Evolutionary conservation across 108 stramenopile genomes (phyloP), one percentile per base, ranked within the genome.

Genomic region (Nitzschia palea): DNA sequence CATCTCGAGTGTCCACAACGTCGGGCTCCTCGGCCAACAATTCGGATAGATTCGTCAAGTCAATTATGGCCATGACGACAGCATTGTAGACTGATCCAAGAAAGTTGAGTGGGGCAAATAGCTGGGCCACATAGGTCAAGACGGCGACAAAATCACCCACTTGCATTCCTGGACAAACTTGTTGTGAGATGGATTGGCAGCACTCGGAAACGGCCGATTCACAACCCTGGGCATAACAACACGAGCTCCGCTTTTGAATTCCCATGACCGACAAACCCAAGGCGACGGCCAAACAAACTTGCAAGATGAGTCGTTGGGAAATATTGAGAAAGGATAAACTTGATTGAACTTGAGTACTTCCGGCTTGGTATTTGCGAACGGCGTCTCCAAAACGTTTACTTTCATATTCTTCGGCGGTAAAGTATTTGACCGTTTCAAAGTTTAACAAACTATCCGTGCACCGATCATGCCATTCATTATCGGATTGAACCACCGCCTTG

Each of bases 391-490:
- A 97, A 45, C 90, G 73, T 28, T 77, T 66, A n/a, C 78, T 72
- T 64, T 98, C 98, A 52, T 83, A 97, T 37, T 71, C 70, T 80
- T 99, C 98, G 10, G 86, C 91, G 4, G 96, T 97, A 59, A 99
- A 99, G 58, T 93, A 94, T 62, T 99, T 99, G 37, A 99, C 98
- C 15, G 95, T 96, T 73, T 99, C 98, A 65, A 95, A 97, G 74
- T 99, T 98, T 44, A 97, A 62, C 44, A 99, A 68, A 8, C 81
- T 82, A 61, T 99, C 98, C 0, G 94, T 96, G 43, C 86, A 91
- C 18, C 77, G 79, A 62, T 97, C 96, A 68, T 97, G 95, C 79
- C 81, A 96, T 55, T 93, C 94, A 80, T 98, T 98, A 71, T 98
- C 97, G 15, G 74, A 76, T 17, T 54, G 50, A 68, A 94, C 94